Evolutionary conservation across 768 basidiomycete genomes (phyloP).

Genomic region (Rubroboletus pulcherrimus): DNA sequence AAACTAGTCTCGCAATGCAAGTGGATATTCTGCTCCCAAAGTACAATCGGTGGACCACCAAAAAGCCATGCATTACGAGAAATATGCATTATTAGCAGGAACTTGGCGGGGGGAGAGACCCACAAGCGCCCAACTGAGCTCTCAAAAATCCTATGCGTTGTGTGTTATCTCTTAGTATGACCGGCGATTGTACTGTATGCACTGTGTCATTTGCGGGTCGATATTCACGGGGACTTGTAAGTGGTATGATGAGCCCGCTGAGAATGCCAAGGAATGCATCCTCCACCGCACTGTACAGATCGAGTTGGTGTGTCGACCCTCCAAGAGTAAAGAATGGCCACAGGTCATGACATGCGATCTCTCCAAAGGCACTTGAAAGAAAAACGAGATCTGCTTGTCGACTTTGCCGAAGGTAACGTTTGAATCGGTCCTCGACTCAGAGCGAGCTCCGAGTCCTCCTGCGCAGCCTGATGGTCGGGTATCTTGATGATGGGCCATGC

Average conservation of each 20-base stretch:
- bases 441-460: too few relatives aligned
- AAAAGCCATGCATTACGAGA: too few relatives aligned
- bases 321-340: slow-evolving; percentile 8
- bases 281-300: background rate
- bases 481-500: too few relatives aligned
- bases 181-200: background rate
- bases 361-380: background rate
- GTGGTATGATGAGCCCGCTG: slow-evolving; percentile 4
- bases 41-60: background rate
- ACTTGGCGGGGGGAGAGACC: too few relatives aligned
- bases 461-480: too few relatives aligned
- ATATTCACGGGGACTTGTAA: slow-evolving; percentile 2
- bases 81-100: too few relatives aligned
- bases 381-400: slow-evolving; percentile 1
- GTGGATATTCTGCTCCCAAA: background rate
- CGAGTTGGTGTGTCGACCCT: background rate
- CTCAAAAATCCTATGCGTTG: too few relatives aligned
- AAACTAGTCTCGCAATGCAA: slow-evolving; percentile 2
- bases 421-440: too few relatives aligned
- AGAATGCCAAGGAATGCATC: slow-evolving; percentile 1
- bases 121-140: too few relatives aligned
- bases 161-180: too few relatives aligned
- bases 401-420: too few relatives aligned
- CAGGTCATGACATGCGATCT: background rate
- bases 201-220: background rate